Conservation (phyloP, 331 rosid genomes). For the Erythrophleum ivorense region DNA sequence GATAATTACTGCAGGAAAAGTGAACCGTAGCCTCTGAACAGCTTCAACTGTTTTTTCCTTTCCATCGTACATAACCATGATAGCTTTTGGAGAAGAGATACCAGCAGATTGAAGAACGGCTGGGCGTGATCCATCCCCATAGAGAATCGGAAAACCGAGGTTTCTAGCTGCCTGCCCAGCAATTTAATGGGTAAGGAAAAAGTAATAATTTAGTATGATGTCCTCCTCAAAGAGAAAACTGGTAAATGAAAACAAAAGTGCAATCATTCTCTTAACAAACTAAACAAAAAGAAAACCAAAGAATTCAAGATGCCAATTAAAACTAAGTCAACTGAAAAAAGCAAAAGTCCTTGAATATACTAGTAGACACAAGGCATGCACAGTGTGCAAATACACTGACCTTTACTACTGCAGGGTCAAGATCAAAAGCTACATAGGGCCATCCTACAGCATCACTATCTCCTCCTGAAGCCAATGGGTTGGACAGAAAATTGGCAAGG, state of each 20-base stretch:
- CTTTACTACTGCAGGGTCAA: slow-evolving; percentile 83
- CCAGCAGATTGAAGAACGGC: slow-evolving; percentile 92
- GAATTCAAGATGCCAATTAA: background rate
- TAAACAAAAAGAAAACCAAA: background rate
- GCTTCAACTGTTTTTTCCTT: slow-evolving; percentile 67
- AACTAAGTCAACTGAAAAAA: background rate
- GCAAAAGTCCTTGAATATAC: background rate
- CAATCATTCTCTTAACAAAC: background rate
- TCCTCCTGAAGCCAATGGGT: slow-evolving; percentile 76
- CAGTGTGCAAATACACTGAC: slow-evolving; percentile 49
- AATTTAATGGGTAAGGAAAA: slow-evolving; percentile 35
- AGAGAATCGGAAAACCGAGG: slow-evolving; percentile 82
- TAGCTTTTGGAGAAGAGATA: slow-evolving; percentile 85
- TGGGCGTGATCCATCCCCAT: slow-evolving; percentile 94
- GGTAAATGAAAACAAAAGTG: background rate
- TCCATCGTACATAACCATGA: slow-evolving; percentile 83
- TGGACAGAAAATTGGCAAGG: slow-evolving; percentile 87
- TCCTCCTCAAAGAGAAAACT: background rate
- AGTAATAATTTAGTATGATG: slow-evolving; percentile 20
- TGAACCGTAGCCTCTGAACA: slow-evolving; percentile 77
- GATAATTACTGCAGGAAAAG: slow-evolving; percentile 77
- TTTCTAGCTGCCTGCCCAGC: slow-evolving; percentile 68
- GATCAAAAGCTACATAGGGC: slow-evolving; percentile 86
- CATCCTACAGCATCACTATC: slow-evolving; percentile 65
- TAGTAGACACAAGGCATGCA: slow-evolving; percentile 17